Conservation (phyloP, 257 asterid species). For the Solanum verrucosum region DNA sequence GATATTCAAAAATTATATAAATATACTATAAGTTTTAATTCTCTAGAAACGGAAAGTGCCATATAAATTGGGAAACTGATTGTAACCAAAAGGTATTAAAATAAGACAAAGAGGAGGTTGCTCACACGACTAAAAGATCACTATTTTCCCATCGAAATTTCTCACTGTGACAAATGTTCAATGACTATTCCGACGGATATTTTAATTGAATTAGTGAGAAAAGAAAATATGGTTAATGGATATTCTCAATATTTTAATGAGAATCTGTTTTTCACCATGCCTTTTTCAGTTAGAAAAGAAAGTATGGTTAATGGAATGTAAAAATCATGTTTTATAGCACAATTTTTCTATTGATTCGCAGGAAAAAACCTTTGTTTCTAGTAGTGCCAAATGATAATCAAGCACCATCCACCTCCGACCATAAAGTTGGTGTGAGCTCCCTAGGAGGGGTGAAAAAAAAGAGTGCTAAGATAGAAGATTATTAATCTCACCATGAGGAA, state of each 20-base stretch:
- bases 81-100: neutral
- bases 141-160: neutral
- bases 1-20: neutral
- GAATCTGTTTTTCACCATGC: too few relatives aligned
- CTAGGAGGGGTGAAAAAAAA: neutral
- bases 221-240: too few relatives aligned
- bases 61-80: neutral
- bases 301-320: too few relatives aligned
- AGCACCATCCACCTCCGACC: neutral
- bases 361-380: neutral
- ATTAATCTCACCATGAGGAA: neutral
- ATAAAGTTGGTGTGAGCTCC: neutral
- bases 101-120: neutral
- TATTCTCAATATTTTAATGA: too few relatives aligned
- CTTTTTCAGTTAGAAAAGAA: too few relatives aligned
- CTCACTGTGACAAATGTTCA: too few relatives aligned
- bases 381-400: neutral
- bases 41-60: neutral
- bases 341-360: neutral
- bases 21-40: neutral
- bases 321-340: neutral
- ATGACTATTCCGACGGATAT: neutral
- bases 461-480: neutral
- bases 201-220: neutral
- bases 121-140: neutral